Evolutionary conservation across 331 rosid species (phyloP), one percentile per base, ranked within the genome.

Genomic region (Rosa hybrid): DNA sequence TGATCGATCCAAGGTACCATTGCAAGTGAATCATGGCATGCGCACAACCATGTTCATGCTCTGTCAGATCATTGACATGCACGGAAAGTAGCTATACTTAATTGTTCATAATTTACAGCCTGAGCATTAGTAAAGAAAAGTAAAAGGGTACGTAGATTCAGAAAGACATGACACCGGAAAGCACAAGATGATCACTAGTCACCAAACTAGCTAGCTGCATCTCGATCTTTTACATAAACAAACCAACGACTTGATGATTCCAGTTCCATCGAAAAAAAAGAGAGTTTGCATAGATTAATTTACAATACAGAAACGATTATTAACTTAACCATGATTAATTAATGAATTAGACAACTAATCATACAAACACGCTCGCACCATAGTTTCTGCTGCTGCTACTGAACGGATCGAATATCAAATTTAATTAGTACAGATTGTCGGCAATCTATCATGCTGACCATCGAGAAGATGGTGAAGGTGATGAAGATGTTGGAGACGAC

Each of bases 401-500:
- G 70, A 64, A 64, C 5, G 44, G 20, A 65, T 65, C 21, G 2
- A 20, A 68, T 41, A 16, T 8, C 48, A 18, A 18, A 3, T 68
- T 38, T 16, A 17, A 17, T 39, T 20, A 60, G 69, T 54, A 5
- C 23, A 18, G 8, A 27, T 4, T 13, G 11, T 0, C 6, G 4
- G 18, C 20, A 64, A 64, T 20, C 56, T 25, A 34, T 86, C 81
- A 85, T 16, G 90, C 86, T 8, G 92, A 79, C 86, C 87, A 87
- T 74, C 74, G 83, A 53, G 86, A 88, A 68, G 89, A 80, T 46
- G 89, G 65, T 39, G 84, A 60, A 4, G 82, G 68, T 11, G 89
- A 73, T 38, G 89, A 78, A 3, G 87, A 56, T 41, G 81, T 34
- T 50, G 87, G 74, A 69, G 89, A 86, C n/a, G 91, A 81, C 98